These are phyloP conservation scores for Torrubiellomyces zombiae DNA, from an alignment of 2,329 filamentous ascomycete genomes.

Conservation along the genomic window DNA sequence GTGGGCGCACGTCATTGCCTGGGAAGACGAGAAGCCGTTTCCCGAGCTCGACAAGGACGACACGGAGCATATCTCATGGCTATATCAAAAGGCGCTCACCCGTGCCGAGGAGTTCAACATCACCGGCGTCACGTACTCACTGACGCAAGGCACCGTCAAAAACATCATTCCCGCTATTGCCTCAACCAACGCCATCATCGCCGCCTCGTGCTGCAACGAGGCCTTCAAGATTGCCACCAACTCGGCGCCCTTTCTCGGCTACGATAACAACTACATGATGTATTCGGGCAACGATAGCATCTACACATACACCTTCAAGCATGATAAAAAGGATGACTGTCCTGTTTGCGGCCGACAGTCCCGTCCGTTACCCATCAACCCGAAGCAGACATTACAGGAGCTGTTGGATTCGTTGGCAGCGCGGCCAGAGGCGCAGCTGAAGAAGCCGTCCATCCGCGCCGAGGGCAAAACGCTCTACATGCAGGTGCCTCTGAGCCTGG, in stretches of 20 bases:
- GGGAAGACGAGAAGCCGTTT: conserved; percentile 75
- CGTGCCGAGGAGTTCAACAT: conserved; percentile 85
- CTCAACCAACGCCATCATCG: conserved; percentile 92
- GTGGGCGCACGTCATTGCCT: conserved; percentile 97
- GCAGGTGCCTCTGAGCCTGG: conserved; percentile 64
- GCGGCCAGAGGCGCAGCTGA: conserved; percentile 78
- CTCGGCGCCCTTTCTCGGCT: conserved; percentile 63
- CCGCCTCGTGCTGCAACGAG: conserved; percentile 90
- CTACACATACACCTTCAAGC: conserved; percentile 94
- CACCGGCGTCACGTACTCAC: conserved; percentile 77
- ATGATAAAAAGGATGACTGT: conserved; percentile 87
- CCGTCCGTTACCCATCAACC: conserved; percentile 55
- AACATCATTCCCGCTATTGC: conserved; percentile 99
- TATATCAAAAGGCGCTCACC: conserved; percentile 68
- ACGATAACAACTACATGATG: conserved; percentile 93
- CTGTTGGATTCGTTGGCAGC: conserved; percentile 73
- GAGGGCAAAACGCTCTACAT: conserved; percentile 82
- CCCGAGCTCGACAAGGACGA: conserved; percentile 86
- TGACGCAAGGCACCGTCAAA: conserved; percentile 95
- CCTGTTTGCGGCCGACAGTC: conserved; percentile 81
- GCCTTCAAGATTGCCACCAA: conserved; percentile 84
- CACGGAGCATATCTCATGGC: conserved; percentile 92
- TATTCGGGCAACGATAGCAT: conserved; percentile 92
- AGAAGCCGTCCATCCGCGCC: conserved; percentile 71
- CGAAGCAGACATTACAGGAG: conserved; percentile 58